Evolutionary conservation across 148 eudicot genomes (phyloP).

Genomic region (Polygonum maritimum): DNA sequence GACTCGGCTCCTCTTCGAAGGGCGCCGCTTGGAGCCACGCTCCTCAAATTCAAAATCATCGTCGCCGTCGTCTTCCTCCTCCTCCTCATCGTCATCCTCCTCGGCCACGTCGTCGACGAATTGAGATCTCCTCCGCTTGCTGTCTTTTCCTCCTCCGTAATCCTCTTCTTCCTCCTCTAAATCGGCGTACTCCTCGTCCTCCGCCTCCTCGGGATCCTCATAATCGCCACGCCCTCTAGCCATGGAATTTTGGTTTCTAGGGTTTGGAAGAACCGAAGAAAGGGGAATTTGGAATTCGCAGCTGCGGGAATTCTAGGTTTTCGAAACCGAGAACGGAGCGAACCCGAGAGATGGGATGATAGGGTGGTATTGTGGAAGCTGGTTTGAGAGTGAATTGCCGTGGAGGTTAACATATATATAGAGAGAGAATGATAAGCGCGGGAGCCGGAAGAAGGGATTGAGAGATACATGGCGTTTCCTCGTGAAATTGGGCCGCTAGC

Average conservation of each 20-base stretch:
- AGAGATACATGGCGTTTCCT: no score
- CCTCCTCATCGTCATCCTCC: conserved; percentile 70
- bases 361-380: background rate
- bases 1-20: conserved; percentile 18
- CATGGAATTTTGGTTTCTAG: conserved; percentile 13
- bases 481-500: background rate
- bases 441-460: background rate
- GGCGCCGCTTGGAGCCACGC: conserved; percentile 14
- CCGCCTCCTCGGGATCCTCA: conserved; percentile 13
- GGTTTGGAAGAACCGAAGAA: background rate
- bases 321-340: background rate
- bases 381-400: background rate
- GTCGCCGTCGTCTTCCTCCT: conserved; percentile 35
- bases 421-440: background rate
- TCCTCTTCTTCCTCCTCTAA: conserved; percentile 28
- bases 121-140: conserved; percentile 49
- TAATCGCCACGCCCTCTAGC: conserved; percentile 30
- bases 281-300: background rate
- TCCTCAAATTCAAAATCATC: conserved; percentile 25
- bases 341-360: background rate
- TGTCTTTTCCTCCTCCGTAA: conserved; percentile 13
- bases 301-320: background rate
- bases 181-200: conserved; percentile 34
- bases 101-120: conserved; percentile 66
- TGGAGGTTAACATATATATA: background rate